Evolutionary conservation across 345 rosid genomes (phyloP).

Genomic region (Salix brachista): DNA sequence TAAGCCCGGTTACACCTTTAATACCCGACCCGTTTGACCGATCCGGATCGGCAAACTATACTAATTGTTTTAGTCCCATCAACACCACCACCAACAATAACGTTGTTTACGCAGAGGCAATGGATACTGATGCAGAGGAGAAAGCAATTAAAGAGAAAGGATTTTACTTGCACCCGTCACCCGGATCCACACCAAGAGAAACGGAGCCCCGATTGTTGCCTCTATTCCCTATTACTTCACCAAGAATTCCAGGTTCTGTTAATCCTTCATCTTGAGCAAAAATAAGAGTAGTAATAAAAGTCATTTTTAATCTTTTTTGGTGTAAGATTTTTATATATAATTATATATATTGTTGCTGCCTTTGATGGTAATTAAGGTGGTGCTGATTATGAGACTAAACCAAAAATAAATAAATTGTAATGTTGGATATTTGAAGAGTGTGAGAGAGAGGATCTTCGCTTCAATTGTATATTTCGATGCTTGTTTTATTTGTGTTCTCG

Average conservation of each 20-base stretch:
- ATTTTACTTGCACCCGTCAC: conserved; percentile 84
- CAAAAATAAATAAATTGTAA: conserved; percentile 12
- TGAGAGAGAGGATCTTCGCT: conserved; percentile 29
- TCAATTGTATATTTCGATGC: conserved; percentile 29
- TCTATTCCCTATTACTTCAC: conserved; percentile 84
- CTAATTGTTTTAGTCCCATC: conserved; percentile 15
- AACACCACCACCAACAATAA: neutral
- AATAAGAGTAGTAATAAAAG: neutral
- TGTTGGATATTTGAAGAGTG: conserved; percentile 32
- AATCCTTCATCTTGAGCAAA: conserved; percentile 36
- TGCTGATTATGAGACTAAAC: conserved; percentile 12
- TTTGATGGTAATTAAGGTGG: conserved; percentile 20
- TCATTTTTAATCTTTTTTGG: neutral
- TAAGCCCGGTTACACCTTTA: conserved; percentile 94
- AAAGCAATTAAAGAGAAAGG: conserved; percentile 82
- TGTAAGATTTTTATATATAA: conserved; percentile 35
- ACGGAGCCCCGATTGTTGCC: conserved; percentile 77
- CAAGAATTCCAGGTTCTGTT: conserved; percentile 67
- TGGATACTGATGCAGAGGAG: conserved; percentile 55
- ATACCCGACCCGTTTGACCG: conserved; percentile 87
- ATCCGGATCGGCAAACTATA: conserved; percentile 39
- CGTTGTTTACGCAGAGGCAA: conserved; percentile 5
- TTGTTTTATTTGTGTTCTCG: neutral
- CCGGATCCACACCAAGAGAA: conserved; percentile 73
- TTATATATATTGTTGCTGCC: conserved; percentile 27